Evolutionary conservation across 2,329 filamentous ascomycete genomes (phyloP).

Genomic region (Colletotrichum acutatum): DNA sequence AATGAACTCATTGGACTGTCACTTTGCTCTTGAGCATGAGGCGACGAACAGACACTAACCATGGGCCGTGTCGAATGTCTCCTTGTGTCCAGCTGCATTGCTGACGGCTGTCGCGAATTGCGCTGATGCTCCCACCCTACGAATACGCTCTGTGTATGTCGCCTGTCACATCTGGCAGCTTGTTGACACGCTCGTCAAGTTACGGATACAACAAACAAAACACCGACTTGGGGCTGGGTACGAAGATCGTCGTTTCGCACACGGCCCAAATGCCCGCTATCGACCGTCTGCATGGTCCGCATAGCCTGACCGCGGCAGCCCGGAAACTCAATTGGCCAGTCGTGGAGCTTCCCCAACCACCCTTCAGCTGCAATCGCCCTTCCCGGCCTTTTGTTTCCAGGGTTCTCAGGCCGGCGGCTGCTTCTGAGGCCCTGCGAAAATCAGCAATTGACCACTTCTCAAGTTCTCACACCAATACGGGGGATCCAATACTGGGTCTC

Average conservation of each 20-base stretch:
- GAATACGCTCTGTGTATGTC: background rate
- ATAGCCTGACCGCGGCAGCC: slow-evolving; percentile 12
- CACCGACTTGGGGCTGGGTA: slow-evolving; percentile 22
- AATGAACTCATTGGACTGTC: background rate
- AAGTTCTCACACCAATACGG: background rate
- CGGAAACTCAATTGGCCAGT: slow-evolving; percentile 27
- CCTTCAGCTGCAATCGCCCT: slow-evolving; percentile 21
- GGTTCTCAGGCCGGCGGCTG: slow-evolving; percentile 9
- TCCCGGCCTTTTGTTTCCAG: slow-evolving; percentile 12
- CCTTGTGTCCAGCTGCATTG: slow-evolving; percentile 10
- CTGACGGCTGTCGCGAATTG: slow-evolving; percentile 11
- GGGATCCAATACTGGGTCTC: slow-evolving; percentile 23
- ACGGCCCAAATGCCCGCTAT: slow-evolving; percentile 31
- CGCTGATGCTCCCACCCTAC: background rate
- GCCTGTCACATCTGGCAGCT: slow-evolving; percentile 15
- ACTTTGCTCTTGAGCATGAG: slow-evolving; percentile 1
- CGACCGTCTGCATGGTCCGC: slow-evolving; percentile 31
- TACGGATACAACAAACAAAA: slow-evolving; percentile 1
- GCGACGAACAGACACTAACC: slow-evolving; percentile 6
- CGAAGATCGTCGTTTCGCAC: slow-evolving; percentile 29
- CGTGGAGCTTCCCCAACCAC: slow-evolving; percentile 30
- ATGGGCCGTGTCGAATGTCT: slow-evolving; percentile 1
- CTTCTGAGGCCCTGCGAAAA: slow-evolving; percentile 13
- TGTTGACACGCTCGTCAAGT: slow-evolving; percentile 6
- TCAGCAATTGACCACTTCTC: slow-evolving; percentile 3